phyloP scores from a whole-genome alignment of 2,329 filamentous ascomycete species.

The Phaeophleospora eucalypticola region DNA sequence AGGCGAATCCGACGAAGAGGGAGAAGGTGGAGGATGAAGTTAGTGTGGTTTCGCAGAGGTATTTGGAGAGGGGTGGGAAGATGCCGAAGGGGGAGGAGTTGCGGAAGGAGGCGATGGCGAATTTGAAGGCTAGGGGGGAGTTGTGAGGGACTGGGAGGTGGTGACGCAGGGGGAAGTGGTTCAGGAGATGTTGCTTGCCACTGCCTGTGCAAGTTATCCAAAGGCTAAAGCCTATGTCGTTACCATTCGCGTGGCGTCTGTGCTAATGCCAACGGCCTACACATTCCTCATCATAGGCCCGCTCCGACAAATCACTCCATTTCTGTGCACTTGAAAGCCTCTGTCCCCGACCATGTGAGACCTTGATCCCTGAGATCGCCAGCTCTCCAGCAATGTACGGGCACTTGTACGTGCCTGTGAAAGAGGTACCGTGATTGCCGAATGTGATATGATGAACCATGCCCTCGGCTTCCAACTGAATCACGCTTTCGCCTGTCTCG shows the following conservation, averaged over 20 bases:
- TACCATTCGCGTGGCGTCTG: neutral
- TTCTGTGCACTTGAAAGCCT: conserved; percentile 1
- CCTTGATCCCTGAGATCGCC: conserved; percentile 7
- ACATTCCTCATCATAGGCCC: conserved; percentile 6
- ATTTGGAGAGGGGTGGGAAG: too few relatives aligned
- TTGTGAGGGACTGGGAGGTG: too few relatives aligned
- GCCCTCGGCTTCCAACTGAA: conserved; percentile 2
- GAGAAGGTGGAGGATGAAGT: too few relatives aligned
- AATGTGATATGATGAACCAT: neutral
- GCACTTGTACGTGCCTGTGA: conserved; percentile 8
- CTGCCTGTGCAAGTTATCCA: too few relatives aligned
- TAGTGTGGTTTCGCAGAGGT: too few relatives aligned
- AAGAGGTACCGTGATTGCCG: conserved; percentile 3
- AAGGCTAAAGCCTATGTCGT: too few relatives aligned
- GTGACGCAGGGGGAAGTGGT: too few relatives aligned
- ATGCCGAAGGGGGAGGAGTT: too few relatives aligned
- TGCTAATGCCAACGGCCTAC: neutral
- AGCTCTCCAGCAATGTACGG: neutral
- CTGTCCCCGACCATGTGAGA: conserved; percentile 4
- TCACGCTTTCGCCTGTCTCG: conserved; percentile 12
- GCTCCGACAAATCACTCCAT: conserved; percentile 8
- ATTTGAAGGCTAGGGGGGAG: too few relatives aligned
- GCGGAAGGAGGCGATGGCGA: too few relatives aligned
- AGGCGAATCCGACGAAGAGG: too few relatives aligned
- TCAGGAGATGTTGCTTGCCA: too few relatives aligned